These are phyloP conservation scores for Chrysosporium queenslandicum DNA, from an alignment of 2,329 filamentous ascomycete genomes.

Conservation along the genomic window DNA sequence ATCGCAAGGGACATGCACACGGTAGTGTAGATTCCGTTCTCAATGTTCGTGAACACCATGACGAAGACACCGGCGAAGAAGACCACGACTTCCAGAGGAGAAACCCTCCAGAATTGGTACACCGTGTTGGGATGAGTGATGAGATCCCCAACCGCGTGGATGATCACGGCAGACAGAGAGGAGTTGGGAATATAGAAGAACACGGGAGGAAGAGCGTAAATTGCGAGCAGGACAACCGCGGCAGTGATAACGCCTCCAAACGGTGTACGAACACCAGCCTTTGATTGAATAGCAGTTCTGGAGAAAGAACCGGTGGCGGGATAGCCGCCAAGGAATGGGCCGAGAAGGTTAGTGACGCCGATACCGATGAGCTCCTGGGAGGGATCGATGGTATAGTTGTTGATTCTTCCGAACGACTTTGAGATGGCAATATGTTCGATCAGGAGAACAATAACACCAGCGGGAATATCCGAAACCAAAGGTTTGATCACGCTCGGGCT, in stretches of 20 bases:
- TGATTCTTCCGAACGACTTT: slow-evolving; percentile 90
- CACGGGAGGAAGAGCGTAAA: slow-evolving; percentile 76
- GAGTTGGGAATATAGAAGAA: slow-evolving; percentile 91
- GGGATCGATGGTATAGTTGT: slow-evolving; percentile 91
- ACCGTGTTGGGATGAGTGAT: slow-evolving; percentile 84
- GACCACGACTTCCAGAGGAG: slow-evolving; percentile 78
- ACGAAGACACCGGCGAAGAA: slow-evolving; percentile 90
- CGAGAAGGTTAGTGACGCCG: slow-evolving; percentile 78
- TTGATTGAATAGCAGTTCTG: slow-evolving; percentile 92
- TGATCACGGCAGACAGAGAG: slow-evolving; percentile 76
- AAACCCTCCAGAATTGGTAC: slow-evolving; percentile 92
- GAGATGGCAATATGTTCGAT: slow-evolving; percentile 97
- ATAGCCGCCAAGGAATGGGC: slow-evolving; percentile 84
- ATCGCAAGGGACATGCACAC: slow-evolving; percentile 66
- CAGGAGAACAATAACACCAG: slow-evolving; percentile 82
- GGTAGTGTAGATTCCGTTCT: slow-evolving; percentile 85
- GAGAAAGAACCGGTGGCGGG: slow-evolving; percentile 93
- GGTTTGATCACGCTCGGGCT: slow-evolving; percentile 55
- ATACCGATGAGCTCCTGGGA: slow-evolving; percentile 95
- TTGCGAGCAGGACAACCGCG: slow-evolving; percentile 72
- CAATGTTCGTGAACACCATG: slow-evolving; percentile 78
- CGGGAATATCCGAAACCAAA: slow-evolving; percentile 65
- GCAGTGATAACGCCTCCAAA: slow-evolving; percentile 85
- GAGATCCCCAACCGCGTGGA: slow-evolving; percentile 87
- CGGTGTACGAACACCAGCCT: slow-evolving; percentile 86